Base-by-base conservation (phyloP, 306 rosid species). In the Trichosanthes truncata region DNA sequence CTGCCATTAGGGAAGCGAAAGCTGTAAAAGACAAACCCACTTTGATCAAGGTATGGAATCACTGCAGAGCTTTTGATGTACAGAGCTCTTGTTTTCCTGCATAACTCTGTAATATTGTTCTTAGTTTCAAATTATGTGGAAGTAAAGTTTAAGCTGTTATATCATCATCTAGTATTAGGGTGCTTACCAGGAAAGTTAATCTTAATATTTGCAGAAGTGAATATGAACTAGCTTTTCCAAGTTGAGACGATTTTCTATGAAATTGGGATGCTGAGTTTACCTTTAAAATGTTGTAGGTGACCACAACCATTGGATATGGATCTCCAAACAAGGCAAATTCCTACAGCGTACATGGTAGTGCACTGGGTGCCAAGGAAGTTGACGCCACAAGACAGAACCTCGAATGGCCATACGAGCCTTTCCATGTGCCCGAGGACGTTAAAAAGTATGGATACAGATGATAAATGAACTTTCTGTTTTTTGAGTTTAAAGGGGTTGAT, bases 261-360 rank as follows among this genome's bases (percentile, higher is more conserved):
- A 68, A 8, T 45, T 23, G 59, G 76, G 53, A 25, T 26, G 52
- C 77, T 72, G 59, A 46, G 12, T 29, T 48, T 18, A 49, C 12
- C 41, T 72, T 71, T 15, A 48, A 49, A 18, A 36, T 11, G 5
- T 10, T 66, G 40, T 82, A 95, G 99, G 91, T 95, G 81, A 95
- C 99, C 57, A 95, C 99, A 74, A 95, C 98, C 49, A 95, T 95
- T 79, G 99, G 99, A 80, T 95, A 33, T 86, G 99, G 99, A 69
- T 95, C 99, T 86, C 99, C 99, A 29, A 95, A 95, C 85, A 95
- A 95, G 90, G 89, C 99, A 20, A 95, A 95, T 87, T 89, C 97
- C 71, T 95, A 93, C 89, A 91, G 97, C 80, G 99, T 89, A 49
- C 99, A 95, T 38, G 99, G 99, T 82, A 93, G 98, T 82, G 97